Evolutionary conservation across 1,139 yeast genomes (phyloP), one percentile per base, ranked within the genome.

Genomic region (Magnusiomyces ingens): DNA sequence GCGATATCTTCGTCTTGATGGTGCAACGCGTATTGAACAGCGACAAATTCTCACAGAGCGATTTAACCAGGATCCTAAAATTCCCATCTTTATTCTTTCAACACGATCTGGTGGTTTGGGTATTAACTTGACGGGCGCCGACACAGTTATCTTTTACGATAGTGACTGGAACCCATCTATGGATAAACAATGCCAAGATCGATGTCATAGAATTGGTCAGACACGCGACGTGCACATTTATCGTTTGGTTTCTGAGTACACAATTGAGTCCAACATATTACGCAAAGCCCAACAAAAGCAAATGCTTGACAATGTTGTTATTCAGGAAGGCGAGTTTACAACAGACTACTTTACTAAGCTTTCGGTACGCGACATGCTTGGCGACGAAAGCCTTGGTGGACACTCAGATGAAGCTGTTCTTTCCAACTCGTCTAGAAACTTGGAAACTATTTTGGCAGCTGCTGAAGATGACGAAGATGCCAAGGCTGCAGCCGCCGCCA

Each of bases 161-260:
- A 90, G 97, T 1, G 99, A 94, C 71, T 94, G 99, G 99, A 94
- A 94, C 67, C 99, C 99, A 1, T 96, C 98, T 1, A 94, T 94
- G 98, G 99, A 94, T 70, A 89, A 90, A 66, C 99, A 94, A 70
- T 94, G 99, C 73, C 99, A 94, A 70, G 99, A 94, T 71, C 83
- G 99, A 68, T 93, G 99, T 72, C 99, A 94, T 70, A 85, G 99
- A 75, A 94, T 94, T 67, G 99, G 99, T 2, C 99, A 94, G 67
- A 89, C 95, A 21, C 78, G 99, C 62, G 99, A 94, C 67, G 99
- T 94, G 41, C 99, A 94, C 67, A 93, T 94, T 54, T 94, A 94
- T 72, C 76, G 99, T 58, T 86, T 94, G 71, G 98, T 94, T 35
- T 87, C 96, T 21, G 99, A 94, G 71, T 90, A 82, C 71, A 94